A percentile compares a stretch with the other conserved stretches of the same genome.
Conservation (phyloP, 2,329 filamentous ascomycete species). For the Cordyceps pruinosa region DNA sequence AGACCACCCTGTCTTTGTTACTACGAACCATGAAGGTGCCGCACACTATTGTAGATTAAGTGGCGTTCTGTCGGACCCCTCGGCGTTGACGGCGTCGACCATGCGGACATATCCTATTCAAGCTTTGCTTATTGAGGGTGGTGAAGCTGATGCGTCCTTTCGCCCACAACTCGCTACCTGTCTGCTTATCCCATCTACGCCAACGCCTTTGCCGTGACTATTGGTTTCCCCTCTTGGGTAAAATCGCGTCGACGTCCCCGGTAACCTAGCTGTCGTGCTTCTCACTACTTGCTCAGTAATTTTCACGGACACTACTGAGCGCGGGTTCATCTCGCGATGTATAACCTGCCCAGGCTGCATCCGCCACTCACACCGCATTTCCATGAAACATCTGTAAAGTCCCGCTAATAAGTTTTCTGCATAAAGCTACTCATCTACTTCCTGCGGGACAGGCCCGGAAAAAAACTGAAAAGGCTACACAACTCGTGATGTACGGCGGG, state of each 20-base stretch:
- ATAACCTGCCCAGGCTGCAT: not conserved
- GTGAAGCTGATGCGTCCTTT: slow-evolving; percentile 1
- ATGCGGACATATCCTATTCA: not conserved
- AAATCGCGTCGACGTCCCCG: not conserved
- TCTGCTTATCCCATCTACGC: not conserved
- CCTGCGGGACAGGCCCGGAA: not conserved
- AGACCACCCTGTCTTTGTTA: not conserved
- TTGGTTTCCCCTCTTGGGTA: not conserved
- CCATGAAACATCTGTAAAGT: not conserved
- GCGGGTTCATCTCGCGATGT: not conserved
- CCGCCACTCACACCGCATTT: not conserved
- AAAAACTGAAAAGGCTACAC: not conserved
- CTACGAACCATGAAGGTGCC: not conserved
- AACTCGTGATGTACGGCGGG: slow-evolving; percentile 4
- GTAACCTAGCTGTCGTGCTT: not conserved
- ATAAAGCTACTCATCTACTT: not conserved
- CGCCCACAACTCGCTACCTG: not conserved
- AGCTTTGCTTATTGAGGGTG: not conserved
- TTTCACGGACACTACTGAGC: no score
- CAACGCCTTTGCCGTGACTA: not conserved
- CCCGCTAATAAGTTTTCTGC: not conserved
- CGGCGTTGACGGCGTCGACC: not conserved
- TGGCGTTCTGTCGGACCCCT: not conserved
- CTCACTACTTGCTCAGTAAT: no score
- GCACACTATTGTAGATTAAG: not conserved